A percentile compares a stretch with the other conserved stretches of the same genome.
These are phyloP conservation scores for Zychaea mexicana DNA, from an alignment of 371 early-diverging fungal species.

Conservation along the genomic window DNA sequence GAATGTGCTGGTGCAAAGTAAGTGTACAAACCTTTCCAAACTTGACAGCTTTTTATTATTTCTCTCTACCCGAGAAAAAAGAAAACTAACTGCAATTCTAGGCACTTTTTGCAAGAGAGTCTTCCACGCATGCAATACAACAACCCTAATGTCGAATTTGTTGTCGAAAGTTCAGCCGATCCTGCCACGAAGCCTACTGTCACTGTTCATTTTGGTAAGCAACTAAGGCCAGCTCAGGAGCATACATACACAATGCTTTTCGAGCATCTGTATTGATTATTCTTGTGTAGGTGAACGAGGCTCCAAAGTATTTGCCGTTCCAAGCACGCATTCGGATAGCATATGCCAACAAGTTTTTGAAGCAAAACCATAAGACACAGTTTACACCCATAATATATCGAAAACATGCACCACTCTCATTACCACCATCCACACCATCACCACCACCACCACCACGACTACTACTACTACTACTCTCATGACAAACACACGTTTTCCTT, in stretches of 20 bases:
- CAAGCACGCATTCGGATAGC: constrained; percentile 51
- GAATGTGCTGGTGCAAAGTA: constrained; percentile 67
- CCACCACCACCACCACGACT: too few relatives aligned
- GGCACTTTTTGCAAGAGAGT: constrained; percentile 63
- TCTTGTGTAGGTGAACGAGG: not conserved
- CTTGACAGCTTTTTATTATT: not conserved
- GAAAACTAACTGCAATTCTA: constrained; percentile 9
- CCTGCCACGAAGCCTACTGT: constrained; percentile 49
- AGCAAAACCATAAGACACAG: constrained; percentile 30
- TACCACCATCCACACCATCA: too few relatives aligned
- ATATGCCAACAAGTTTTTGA: constrained; percentile 55
- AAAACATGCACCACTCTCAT: too few relatives aligned
- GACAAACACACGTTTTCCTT: too few relatives aligned
- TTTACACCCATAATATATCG: too few relatives aligned
- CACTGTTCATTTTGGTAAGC: constrained; percentile 61
- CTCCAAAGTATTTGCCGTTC: constrained; percentile 49
- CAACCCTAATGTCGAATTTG: constrained; percentile 58
- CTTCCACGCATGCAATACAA: constrained; percentile 67
- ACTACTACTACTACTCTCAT: too few relatives aligned
- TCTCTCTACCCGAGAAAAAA: not conserved
- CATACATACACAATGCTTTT: too few relatives aligned
- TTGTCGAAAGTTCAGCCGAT: constrained; percentile 51
- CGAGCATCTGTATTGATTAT: too few relatives aligned
- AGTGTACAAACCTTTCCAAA: not conserved
- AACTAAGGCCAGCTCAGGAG: too few relatives aligned